Evolutionary conservation across 257 asterid species (phyloP).

Genomic region (Leonotis leonurus): DNA sequence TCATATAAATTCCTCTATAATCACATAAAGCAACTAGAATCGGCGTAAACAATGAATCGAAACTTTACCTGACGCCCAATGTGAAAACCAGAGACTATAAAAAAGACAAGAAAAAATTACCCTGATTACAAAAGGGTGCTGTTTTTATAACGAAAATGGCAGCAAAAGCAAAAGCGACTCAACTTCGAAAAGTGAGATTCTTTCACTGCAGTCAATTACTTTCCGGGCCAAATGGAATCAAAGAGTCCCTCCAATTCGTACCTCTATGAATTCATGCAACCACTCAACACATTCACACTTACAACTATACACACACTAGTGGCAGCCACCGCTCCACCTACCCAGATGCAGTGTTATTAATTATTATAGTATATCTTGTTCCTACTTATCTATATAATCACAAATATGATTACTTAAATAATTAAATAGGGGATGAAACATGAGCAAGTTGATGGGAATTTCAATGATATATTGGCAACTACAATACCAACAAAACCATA

Average conservation of each 20-base stretch:
- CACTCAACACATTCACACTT: background rate
- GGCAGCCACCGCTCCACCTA: background rate
- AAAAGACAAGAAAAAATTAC: background rate
- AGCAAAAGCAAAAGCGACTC: conserved; percentile 3
- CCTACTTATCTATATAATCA: background rate
- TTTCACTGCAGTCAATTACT: conserved; percentile 1
- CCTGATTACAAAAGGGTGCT: background rate
- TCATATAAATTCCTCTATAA: background rate
- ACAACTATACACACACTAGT: background rate
- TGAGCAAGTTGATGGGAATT: background rate
- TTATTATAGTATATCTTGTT: background rate
- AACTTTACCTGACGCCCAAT: conserved; percentile 8
- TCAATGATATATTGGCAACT: background rate
- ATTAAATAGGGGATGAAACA: background rate
- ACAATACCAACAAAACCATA: background rate
- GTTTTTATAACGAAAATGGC: background rate
- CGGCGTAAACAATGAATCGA: background rate
- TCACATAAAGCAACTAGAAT: conserved; percentile 1
- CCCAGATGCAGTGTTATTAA: background rate
- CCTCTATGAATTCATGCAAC: background rate
- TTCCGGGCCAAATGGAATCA: background rate
- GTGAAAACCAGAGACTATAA: background rate
- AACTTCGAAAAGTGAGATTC: conserved; percentile 31
- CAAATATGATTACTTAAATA: background rate
- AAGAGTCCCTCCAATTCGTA: background rate